Base-by-base conservation (phyloP, 192 early-diverging fungal genomes). In the Podila clonocystis region DNA sequence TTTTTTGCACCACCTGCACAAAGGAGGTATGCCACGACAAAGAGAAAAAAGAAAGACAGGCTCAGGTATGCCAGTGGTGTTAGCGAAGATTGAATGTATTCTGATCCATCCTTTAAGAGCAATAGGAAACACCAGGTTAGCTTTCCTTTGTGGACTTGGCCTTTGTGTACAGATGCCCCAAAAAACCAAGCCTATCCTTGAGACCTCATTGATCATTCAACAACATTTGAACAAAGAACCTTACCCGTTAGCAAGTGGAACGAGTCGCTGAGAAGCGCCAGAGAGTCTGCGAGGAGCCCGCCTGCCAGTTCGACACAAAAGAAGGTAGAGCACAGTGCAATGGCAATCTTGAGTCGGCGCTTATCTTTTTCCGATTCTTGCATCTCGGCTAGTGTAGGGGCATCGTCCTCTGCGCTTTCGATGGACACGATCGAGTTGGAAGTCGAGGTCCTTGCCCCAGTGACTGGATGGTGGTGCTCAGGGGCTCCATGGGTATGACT, bases 251-350 rank as follows among this genome's bases (percentile, higher is more conserved):
- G 73, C 38, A 95, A 69, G 72, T 95, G 94, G 69, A 95, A 95
- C 28, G 88, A 87, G 70, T 95, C 94, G 49, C 86, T 88, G 58
- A 95, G 71, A n/a, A 95, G 87, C 2, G 94, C 94, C 57, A 95
- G 82, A n/a, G 90, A 91, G 6, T 85, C 86, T 31, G 91, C 77
- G 77, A 85, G 82, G 26, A 87, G 76, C 13, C 90, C 93, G 28
- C 88, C 92, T 33, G 86, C 52, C 26, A 94, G 75, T 72, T 94
- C 93, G 12, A 90, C 84, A 9, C 76, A 19, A 82, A 94, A 93
- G 67, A 94, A 94, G 0, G 83, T 60, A 29, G 87, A 82, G 20
- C 90, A 90, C 19, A 94, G 69, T 7, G 36, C 75, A 28, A 86
- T 86, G 3, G 92, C 93, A 41, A 89, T 85, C 66, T 86, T 67